Base-by-base conservation (phyloP, 768 basidiomycete genomes). In the Chalciporus chontae region DNA sequence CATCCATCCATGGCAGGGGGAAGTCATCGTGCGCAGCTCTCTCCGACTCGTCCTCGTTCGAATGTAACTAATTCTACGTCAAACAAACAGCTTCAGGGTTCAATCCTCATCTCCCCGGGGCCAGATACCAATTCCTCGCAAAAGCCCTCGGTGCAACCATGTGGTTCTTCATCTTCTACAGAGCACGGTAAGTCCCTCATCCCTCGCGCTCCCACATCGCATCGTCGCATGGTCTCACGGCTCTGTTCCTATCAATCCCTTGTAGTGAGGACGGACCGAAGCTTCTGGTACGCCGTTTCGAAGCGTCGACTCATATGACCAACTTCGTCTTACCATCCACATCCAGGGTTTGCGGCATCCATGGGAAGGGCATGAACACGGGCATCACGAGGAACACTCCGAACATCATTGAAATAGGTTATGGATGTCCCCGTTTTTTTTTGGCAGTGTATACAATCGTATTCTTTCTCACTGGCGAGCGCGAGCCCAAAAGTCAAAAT, bases 151-250 rank as follows among this genome's bases (percentile, higher is more conserved):
- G 94, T 43, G 94, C 93, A 29, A 80, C 84, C 21, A 95, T 96
- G 94, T 96, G 94, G 94, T 95, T 95, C 81, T 96, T 94, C 76
- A 93, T 96, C 66, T 95, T 96, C 76, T 96, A 94, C 72, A 84
- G 94, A 49, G 87, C 89, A 56, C 77, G 92, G 94, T 95, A 62
- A 63, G 87, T 76, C 26, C n/a, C 24, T 9, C 8, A 41, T 21
- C 15, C 34, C 24, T 10, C n/a, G 26, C 40, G 24, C 31, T 24
- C 42, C 38, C 53, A 11, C 7, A 26, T 24, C 24, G 7, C 10
- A 11, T 14, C 4, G 18, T 40, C 37, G 14, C 31, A 17, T 42
- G 49, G 40, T 11, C 48, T 43, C 24, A 43, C 21, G 2, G 18
- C 44, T n/a, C n/a, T n/a, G 8, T 40, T 51, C 15, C 27, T 38